Evolutionary conservation across 306 rosid genomes (phyloP), one percentile per base, ranked within the genome.

Genomic region (Casuarina equisetifolia): DNA sequence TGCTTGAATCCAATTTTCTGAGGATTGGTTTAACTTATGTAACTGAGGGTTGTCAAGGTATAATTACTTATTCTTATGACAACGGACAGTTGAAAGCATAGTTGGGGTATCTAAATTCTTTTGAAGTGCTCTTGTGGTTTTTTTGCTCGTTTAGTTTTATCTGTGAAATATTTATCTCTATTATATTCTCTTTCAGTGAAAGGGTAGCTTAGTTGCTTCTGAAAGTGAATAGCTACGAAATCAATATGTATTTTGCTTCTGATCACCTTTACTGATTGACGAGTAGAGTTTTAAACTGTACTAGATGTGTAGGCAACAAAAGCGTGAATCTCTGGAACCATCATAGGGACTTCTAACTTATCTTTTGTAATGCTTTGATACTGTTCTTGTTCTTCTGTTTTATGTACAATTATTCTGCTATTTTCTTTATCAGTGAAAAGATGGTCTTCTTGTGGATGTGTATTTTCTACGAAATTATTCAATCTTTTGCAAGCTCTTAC

Each of bases 221-320:
- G 70, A 38, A 64, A 38, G 44, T 64, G 48, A 6, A 44, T 44
- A 44, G 5, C 9, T 46, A 46, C 11, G 50, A 46, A 25, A 46
- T 46, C 9, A 8, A 11, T 46, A 2, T 9, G 50, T 57, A 57
- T 66, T 66, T 32, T 61, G 49, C 17, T 16, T 15, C 9, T 7
- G 40, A 66, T 39, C 40, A 38, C 6, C 70, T 66, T 66, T 66
- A 13, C 32, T 5, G 8, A 9, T 44, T 44, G 8, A 4, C 1
- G 48, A 44, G 48, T 44, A 44, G 13, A 17, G 74, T 78, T 73
- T 63, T 74, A 25, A 38, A 59, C 46, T 76, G 70, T 76, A 50
- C 68, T 73, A 74, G 72, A 83, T 76, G 53, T 79, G 70, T 59
- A 95, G 99, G 99, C 68, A 92, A 95, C 25, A 97, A 95, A 57